Evolutionary conservation across 148 eudicot genomes (phyloP).

Genomic region (Talinum fruticosum): DNA sequence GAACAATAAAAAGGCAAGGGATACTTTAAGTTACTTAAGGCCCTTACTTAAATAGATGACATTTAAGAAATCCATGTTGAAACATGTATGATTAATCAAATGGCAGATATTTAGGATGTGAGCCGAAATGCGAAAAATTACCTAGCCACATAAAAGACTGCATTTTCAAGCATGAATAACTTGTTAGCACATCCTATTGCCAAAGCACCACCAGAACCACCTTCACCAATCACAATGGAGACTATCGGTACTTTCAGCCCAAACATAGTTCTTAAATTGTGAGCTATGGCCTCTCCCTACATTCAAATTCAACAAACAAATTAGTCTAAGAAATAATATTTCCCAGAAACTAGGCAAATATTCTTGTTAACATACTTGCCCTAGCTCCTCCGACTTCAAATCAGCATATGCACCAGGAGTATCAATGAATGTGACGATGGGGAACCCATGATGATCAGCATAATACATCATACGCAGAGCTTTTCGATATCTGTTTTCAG

Average conservation of each 20-base stretch:
- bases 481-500: conserved; percentile 58
- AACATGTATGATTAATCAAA: background rate
- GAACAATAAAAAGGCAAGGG: too few species aligned
- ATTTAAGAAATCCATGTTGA: too few species aligned
- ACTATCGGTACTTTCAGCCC: conserved; percentile 79
- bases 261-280: conserved; percentile 82
- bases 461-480: conserved; percentile 89
- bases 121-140: conserved; percentile 18
- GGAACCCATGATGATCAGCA: conserved; percentile 87
- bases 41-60: too few species aligned
- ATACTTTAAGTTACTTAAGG: too few species aligned
- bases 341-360: conserved; percentile 11
- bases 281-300: conserved; percentile 92
- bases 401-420: conserved; percentile 92
- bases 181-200: conserved; percentile 91
- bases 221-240: conserved; percentile 90
- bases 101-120: background rate
- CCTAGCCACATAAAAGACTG: conserved; percentile 90
- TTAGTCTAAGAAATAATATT: background rate
- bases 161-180: conserved; percentile 76
- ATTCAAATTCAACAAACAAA: conserved; percentile 12
- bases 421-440: conserved; percentile 77
- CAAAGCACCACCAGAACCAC: conserved; percentile 92
- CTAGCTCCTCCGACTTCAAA: conserved; percentile 78
- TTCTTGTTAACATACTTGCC: conserved; percentile 57